These are phyloP conservation scores for Laetiporus sulphureus DNA, from an alignment of 1,284 basidiomycete genomes.

Conservation along the genomic window DNA sequence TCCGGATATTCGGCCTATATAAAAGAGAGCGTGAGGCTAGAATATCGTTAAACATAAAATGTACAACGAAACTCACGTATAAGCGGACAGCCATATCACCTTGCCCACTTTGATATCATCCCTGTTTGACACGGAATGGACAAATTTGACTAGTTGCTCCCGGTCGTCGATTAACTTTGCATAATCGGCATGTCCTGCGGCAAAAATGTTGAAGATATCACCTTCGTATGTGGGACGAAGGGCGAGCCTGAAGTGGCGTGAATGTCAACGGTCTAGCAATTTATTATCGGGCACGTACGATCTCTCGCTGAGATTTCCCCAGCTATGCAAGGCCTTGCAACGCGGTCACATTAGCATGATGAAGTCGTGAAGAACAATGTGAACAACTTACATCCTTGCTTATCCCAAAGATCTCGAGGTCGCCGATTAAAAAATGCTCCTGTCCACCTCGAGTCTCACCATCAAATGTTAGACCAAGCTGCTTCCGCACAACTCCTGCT, in stretches of 20 bases:
- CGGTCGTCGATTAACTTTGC: constrained; percentile 1
- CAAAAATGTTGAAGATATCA: background rate
- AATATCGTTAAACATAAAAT: background rate
- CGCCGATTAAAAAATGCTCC: constrained; percentile 23
- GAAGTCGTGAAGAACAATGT: background rate
- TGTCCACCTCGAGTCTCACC: constrained; percentile 22
- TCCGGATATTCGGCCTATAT: constrained; percentile 30
- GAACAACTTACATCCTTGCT: constrained; percentile 14
- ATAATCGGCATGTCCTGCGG: constrained; percentile 1
- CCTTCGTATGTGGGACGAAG: constrained; percentile 5
- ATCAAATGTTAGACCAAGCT: constrained; percentile 23
- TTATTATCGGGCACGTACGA: constrained; percentile 6
- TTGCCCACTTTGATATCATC: constrained; percentile 8
- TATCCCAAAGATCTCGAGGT: constrained; percentile 24
- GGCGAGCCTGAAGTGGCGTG: constrained; percentile 1
- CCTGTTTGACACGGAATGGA: constrained; percentile 5
- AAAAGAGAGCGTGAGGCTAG: background rate
- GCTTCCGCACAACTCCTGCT: constrained; percentile 24
- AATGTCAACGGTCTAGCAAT: background rate
- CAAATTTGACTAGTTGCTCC: background rate
- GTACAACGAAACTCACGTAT: constrained; percentile 1
- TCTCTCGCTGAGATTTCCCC: constrained; percentile 13
- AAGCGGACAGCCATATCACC: constrained; percentile 5
- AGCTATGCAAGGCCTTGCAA: constrained; percentile 25
- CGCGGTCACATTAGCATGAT: background rate